Evolutionary conservation across 2,329 filamentous ascomycete genomes (phyloP), one percentile per base, ranked within the genome.

Genomic region (Phialemoniopsis sp.): DNA sequence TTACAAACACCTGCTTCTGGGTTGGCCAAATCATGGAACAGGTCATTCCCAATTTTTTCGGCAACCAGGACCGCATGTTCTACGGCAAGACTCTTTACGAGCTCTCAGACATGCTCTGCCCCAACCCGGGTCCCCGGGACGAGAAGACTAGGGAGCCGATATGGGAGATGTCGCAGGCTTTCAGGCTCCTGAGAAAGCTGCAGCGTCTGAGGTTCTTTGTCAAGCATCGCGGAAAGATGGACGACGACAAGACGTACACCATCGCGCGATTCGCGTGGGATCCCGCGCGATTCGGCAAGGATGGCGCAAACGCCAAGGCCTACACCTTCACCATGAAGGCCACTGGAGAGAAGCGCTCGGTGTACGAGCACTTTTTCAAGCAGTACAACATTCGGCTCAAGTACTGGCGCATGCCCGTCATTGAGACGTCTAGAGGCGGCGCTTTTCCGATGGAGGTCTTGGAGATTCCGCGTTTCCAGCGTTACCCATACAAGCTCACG

Each of bases 1-100:
- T 95, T 21, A 85, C 90, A 41, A 95, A 97, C 56, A 87, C 88
- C 1, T 87, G 86, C 12, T 98, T 98, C 66, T 97, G 87, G 85
- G 73, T 62, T 1, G 60, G 55, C 2, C 60, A 66, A 34, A 55
- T 54, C 1, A 37, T 77, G 5, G 62, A 66, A 14, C 49, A 62
- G 4, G 41, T 75, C 3, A 56, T 56, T 1, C 44, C 51, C n/a
- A 57, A 56, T 29, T 48, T 47, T 1, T 37, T 64, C 3, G 37
- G 41, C 28, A 41, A 39, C 10, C 37, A 45, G 7, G 44, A 51
- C 21, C 55, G 56, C 34, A 47, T 53, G 21, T 53, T 45, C 42
- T 40, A 41, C 4, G 39, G 41, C 10, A 51, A 46, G 51, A 53
- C n/a, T 16, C 29, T 43, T 16, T 9, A n/a, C 2, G 48, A 56